A percentile compares a stretch with the other conserved stretches of the same genome.
These are phyloP conservation scores for Mycoemilia scoparia DNA, from an alignment of 192 early-diverging fungal genomes.

Conservation along the genomic window DNA sequence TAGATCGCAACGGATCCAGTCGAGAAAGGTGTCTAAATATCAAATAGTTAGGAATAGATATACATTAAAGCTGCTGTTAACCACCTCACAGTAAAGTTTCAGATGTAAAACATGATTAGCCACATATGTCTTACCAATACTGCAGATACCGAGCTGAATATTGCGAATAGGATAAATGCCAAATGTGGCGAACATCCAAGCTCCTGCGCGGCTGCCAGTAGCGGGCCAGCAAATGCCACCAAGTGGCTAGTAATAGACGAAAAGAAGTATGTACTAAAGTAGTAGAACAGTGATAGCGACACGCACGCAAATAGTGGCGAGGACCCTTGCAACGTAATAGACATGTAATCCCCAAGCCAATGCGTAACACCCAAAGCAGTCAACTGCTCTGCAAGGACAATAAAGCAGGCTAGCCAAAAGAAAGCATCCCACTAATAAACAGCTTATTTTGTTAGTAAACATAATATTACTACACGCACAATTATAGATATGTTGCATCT, in stretches of 20 bases:
- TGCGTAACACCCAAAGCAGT: slow-evolving; percentile 44
- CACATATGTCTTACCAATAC: slow-evolving; percentile 36
- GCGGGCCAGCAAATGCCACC: slow-evolving; percentile 45
- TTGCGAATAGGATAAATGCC: slow-evolving; percentile 34
- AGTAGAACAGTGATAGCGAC: slow-evolving; percentile 37
- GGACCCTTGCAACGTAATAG: slow-evolving; percentile 14
- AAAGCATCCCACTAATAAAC: slow-evolving; percentile 72
- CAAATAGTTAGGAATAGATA: not conserved
- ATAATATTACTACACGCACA: not conserved
- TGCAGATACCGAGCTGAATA: slow-evolving; percentile 44
- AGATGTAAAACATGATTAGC: not conserved
- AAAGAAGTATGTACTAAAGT: slow-evolving; percentile 54
- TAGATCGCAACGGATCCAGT: slow-evolving; percentile 40
- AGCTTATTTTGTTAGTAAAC: slow-evolving; percentile 5
- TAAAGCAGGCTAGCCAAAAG: slow-evolving; percentile 65
- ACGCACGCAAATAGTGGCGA: slow-evolving; percentile 23
- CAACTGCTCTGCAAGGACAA: slow-evolving; percentile 56
- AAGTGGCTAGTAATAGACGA: slow-evolving; percentile 55
- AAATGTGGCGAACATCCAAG: slow-evolving; percentile 37
- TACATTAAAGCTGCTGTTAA: slow-evolving; percentile 1
- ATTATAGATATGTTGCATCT: slow-evolving; percentile 8
- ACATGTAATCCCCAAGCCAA: slow-evolving; percentile 41
- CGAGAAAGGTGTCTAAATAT: slow-evolving; percentile 25
- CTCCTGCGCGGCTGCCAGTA: slow-evolving; percentile 49
- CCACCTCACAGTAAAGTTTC: not conserved